Evolutionary conservation across 73 alveolate species (phyloP).

Genomic region (Paramecium octaurelia): DNA sequence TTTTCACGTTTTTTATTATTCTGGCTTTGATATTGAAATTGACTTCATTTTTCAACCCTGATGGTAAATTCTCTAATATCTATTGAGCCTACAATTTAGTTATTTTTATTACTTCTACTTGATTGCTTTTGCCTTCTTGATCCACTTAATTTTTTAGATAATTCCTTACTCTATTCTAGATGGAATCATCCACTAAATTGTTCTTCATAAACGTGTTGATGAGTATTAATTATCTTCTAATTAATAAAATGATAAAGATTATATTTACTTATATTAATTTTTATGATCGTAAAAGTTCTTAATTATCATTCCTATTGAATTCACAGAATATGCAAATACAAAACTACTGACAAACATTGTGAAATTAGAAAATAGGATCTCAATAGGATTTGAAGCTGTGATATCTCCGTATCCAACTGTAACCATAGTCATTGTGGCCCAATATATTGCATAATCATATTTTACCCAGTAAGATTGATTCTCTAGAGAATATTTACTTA

Average conservation of each 20-base stretch:
- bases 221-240: conserved; percentile 4
- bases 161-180: conserved; percentile 18
- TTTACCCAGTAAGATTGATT: neutral
- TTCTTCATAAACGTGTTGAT: conserved; percentile 16
- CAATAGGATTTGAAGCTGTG: conserved; percentile 32
- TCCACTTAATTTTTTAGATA: conserved; percentile 5
- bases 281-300: conserved; percentile 8
- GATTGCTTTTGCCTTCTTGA: neutral
- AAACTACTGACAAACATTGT: conserved; percentile 45
- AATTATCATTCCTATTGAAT: conserved; percentile 49
- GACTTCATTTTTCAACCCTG: neutral
- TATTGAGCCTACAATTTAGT: neutral
- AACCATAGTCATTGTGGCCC: conserved; percentile 49
- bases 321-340: conserved; percentile 48
- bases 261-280: neutral
- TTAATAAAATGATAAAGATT: neutral
- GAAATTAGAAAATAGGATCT: conserved; percentile 9
- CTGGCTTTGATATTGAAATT: neutral
- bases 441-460: conserved; percentile 54
- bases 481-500: neutral
- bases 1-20: neutral
- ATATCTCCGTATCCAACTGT: conserved; percentile 65
- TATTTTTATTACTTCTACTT: neutral
- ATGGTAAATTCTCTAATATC: neutral
- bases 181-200: neutral